These are phyloP conservation scores for Populus trichocarpa DNA, from an alignment of 441 rosid species.

Conservation along the genomic window DNA sequence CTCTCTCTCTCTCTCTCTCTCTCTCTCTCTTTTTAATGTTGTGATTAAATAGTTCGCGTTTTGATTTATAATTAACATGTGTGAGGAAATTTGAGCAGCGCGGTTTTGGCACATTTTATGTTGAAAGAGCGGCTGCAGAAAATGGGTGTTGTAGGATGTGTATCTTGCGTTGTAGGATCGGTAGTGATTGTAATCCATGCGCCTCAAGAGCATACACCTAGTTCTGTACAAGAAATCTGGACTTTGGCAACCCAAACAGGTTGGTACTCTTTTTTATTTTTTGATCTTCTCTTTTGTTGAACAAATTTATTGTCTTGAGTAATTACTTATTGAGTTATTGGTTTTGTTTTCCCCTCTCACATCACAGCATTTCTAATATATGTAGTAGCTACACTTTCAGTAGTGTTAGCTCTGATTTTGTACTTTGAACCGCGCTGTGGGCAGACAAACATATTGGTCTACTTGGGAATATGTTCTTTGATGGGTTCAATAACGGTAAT, in stretches of 20 bases:
- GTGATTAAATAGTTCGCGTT: not conserved
- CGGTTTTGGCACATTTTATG: slow-evolving; percentile 60
- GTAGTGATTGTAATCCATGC: slow-evolving; percentile 63
- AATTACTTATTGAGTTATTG: slow-evolving; percentile 2
- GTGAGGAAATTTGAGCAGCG: slow-evolving; percentile 35
- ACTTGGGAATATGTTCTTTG: slow-evolving; percentile 60
- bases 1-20: not conserved
- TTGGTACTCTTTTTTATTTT: slow-evolving; percentile 6
- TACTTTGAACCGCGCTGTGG: slow-evolving; percentile 60
- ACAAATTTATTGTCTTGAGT: not conserved
- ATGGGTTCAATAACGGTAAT: slow-evolving; percentile 63
- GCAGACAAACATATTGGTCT: slow-evolving; percentile 65
- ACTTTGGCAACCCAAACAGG: slow-evolving; percentile 63
- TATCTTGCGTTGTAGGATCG: slow-evolving; percentile 67
- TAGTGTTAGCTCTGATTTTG: slow-evolving; percentile 50
- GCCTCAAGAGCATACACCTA: slow-evolving; percentile 49
- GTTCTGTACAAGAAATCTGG: slow-evolving; percentile 63
- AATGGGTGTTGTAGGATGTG: slow-evolving; percentile 69
- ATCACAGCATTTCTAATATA: slow-evolving; percentile 60
- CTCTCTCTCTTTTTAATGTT: not conserved
- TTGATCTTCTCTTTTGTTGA: slow-evolving; percentile 2
- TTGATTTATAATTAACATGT: slow-evolving; percentile 10
- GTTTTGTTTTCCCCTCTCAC: not conserved
- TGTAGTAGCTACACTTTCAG: slow-evolving; percentile 44
- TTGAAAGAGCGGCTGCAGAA: slow-evolving; percentile 56